These are phyloP conservation scores for Penicillium corylophilum DNA, from an alignment of 2,329 filamentous ascomycete species.

Conservation along the genomic window DNA sequence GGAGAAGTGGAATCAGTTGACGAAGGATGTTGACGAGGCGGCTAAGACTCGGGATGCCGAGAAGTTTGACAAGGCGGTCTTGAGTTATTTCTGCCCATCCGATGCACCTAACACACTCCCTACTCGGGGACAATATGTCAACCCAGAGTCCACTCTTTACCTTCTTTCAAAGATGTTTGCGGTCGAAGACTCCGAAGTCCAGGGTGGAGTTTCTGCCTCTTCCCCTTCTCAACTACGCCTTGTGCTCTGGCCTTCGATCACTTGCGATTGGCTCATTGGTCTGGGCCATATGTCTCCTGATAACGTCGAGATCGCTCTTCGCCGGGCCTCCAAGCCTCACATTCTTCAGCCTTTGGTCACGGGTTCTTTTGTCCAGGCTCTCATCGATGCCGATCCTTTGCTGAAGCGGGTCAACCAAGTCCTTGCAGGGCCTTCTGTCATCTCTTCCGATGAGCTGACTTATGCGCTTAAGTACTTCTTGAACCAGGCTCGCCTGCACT, in stretches of 20 bases:
- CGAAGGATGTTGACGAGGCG: constrained; percentile 29
- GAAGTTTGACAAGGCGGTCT: constrained; percentile 38
- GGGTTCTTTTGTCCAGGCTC: constrained; percentile 40
- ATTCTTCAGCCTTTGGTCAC: constrained; percentile 39
- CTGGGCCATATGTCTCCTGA: constrained; percentile 38
- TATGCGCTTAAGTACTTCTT: constrained; percentile 42
- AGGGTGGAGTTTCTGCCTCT: constrained; percentile 26
- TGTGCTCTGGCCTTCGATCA: constrained; percentile 37
- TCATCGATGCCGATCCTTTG: constrained; percentile 41
- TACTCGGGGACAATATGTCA: constrained; percentile 28
- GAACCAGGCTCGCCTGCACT: constrained; percentile 37
- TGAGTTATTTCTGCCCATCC: constrained; percentile 26
- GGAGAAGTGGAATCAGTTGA: constrained; percentile 36
- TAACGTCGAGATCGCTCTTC: constrained; percentile 43
- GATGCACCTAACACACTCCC: constrained; percentile 26
- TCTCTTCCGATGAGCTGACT: constrained; percentile 41
- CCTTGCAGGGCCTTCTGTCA: constrained; percentile 35
- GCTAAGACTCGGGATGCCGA: constrained; percentile 26
- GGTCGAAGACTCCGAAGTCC: constrained; percentile 18
- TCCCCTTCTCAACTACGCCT: constrained; percentile 31
- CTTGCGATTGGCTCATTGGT: constrained; percentile 44
- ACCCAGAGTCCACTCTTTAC: constrained; percentile 38
- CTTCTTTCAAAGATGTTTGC: constrained; percentile 42
- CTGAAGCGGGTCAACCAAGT: constrained; percentile 39
- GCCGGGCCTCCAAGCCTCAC: constrained; percentile 33